Evolutionary conservation across 345 rosid species (phyloP), one percentile per base, ranked within the genome.

Genomic region (Cardamine occulta): DNA sequence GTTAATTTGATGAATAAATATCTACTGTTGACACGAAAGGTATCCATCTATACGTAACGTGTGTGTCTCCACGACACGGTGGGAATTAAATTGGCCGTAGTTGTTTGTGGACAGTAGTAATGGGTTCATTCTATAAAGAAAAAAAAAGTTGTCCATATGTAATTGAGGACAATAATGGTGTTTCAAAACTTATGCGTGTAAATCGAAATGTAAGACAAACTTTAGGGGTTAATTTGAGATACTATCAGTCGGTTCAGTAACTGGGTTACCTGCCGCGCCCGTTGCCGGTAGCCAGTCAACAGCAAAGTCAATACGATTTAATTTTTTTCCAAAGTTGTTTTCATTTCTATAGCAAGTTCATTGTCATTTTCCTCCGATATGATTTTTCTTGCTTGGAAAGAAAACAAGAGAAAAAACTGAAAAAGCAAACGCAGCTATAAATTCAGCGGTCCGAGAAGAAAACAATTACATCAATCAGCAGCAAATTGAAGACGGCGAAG

Each of bases 361-460:
- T 70, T 45, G 72, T 34, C 74, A 8, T 73, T 75, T 70, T 74
- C 55, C 45, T 74, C 26, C 19, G 40, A 35, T 72, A 53, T 52
- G 51, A 73, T 77, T 53, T 85, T 79, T 81, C 84, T 85, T 82
- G 86, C 63, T 77, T 26, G 78, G 65, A 81, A 81, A 85, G 86
- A 85, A 80, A 82, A 68, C 81, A 17, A 72, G 73, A 66, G 57
- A 18, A 17, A 66, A 35, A 40, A 39, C 62, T 65, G 19, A 54
- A 63, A 63, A 28, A 53, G 71, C 66, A 44, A 68, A 68, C 28
- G 21, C 63, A 68, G 79, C 73, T 61, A 40, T 71, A 72, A 74
- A 74, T 80, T 64, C 64, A 51, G 61, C 24, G 14, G 14, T 57
- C 47, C 8, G 24, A 66, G 68, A 56, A 54, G 63, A 23, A 21